A percentile compares a stretch with the other conserved stretches of the same genome.
phyloP scores from a whole-genome alignment of 805 yeast genomes.

The Metschnikowia peoriensis region DNA sequence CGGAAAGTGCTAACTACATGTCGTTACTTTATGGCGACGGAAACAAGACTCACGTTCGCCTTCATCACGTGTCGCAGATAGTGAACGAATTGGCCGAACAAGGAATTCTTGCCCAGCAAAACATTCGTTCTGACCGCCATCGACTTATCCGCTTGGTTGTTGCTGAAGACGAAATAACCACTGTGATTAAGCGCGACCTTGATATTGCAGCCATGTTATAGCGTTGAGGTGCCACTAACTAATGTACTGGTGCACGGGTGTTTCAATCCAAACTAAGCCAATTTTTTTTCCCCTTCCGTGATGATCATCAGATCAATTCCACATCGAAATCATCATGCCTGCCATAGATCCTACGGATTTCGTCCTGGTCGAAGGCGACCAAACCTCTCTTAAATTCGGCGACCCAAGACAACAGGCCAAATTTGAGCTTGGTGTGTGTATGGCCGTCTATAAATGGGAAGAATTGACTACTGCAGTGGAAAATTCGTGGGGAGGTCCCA shows the following conservation, averaged over 20 bases:
- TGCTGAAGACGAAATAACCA: slow-evolving; percentile 65
- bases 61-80: slow-evolving; percentile 58
- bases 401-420: slow-evolving; percentile 74
- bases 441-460: slow-evolving; percentile 91
- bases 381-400: slow-evolving; percentile 37
- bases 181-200: slow-evolving; percentile 57
- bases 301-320: slow-evolving; percentile 11
- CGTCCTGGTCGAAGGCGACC: slow-evolving; percentile 51
- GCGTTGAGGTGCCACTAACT: not conserved
- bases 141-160: slow-evolving; percentile 63
- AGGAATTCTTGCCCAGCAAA: slow-evolving; percentile 72
- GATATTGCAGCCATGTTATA: slow-evolving; percentile 17
- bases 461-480: slow-evolving; percentile 85
- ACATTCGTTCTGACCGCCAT: slow-evolving; percentile 64
- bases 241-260: slow-evolving; percentile 10
- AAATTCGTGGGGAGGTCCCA: slow-evolving; percentile 94
- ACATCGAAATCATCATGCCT: slow-evolving; percentile 19
- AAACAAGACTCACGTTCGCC: slow-evolving; percentile 37
- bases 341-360: slow-evolving; percentile 47
- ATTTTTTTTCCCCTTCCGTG: not conserved
- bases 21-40: slow-evolving; percentile 28
- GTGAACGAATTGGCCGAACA: slow-evolving; percentile 72
- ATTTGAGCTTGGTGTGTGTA: slow-evolving; percentile 89
- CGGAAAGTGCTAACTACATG: slow-evolving; percentile 14
- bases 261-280: not conserved